These are phyloP conservation scores for Cyclocybe aegerita DNA, from an alignment of 768 basidiomycete species.

Conservation along the genomic window DNA sequence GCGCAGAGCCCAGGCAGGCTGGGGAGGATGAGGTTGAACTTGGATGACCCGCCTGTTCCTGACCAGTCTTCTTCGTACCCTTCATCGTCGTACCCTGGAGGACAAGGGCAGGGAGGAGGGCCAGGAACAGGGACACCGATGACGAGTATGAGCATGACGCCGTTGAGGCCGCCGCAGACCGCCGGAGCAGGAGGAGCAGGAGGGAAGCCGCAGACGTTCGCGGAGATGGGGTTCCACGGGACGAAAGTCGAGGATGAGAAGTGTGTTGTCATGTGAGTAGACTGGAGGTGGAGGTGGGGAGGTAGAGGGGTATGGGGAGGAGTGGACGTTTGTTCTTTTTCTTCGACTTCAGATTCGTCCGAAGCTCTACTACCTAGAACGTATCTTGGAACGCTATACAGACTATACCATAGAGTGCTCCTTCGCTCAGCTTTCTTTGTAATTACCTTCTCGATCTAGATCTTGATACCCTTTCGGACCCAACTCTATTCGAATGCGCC, in stretches of 20 bases:
- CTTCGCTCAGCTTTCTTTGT: no score
- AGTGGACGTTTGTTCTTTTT: no score
- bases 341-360: no score
- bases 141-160: neutral
- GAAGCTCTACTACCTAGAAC: no score
- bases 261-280: slow-evolving; percentile 84
- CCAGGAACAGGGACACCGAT: slow-evolving; percentile 1
- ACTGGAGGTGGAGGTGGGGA: no score
- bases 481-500: no score
- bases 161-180: slow-evolving; percentile 16
- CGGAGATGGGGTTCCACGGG: slow-evolving; percentile 90
- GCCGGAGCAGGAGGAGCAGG: slow-evolving; percentile 9
- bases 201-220: slow-evolving; percentile 72
- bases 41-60: slow-evolving; percentile 8
- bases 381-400: no score
- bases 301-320: no score
- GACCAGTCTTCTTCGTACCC: neutral
- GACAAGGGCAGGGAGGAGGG: neutral
- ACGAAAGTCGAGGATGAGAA: slow-evolving; percentile 78
- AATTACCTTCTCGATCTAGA: no score
- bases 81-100: neutral
- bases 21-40: slow-evolving; percentile 18
- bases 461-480: no score
- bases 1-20: slow-evolving; percentile 11
- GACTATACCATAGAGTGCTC: no score